Evolutionary conservation across 495 filamentous ascomycete genomes (phyloP).

Genomic region (Hypomontagnella monticulosa): DNA sequence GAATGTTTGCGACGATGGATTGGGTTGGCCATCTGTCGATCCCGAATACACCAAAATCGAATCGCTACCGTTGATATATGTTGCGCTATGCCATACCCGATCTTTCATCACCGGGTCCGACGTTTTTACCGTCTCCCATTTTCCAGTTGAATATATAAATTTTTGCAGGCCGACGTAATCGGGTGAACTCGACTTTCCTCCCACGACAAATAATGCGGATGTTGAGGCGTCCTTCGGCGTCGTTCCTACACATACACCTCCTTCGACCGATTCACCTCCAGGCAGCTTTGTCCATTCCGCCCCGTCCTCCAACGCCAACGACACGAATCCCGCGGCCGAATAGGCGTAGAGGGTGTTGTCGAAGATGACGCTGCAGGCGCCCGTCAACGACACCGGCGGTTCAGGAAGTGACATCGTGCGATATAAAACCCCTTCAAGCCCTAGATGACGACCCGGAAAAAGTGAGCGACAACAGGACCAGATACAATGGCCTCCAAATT

Average conservation of each 20-base stretch:
- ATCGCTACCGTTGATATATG: conserved; percentile 74
- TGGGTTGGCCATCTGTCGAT: conserved; percentile 62
- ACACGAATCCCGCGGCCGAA: conserved; percentile 77
- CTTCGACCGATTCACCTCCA: conserved; percentile 72
- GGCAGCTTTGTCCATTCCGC: conserved; percentile 74
- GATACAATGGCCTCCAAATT: conserved; percentile 26
- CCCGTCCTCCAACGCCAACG: conserved; percentile 72
- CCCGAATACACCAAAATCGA: conserved; percentile 87
- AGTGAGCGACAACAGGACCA: conserved; percentile 29
- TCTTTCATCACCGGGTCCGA: conserved; percentile 67
- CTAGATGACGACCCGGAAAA: conserved; percentile 10
- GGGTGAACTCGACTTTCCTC: conserved; percentile 66
- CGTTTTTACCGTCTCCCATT: conserved; percentile 76
- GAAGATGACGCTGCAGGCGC: conserved; percentile 84
- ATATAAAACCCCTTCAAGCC: conserved; percentile 22
- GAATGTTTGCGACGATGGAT: conserved; percentile 77
- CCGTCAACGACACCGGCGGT: conserved; percentile 71
- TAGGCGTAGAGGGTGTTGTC: conserved; percentile 89
- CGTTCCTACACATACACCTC: conserved; percentile 80
- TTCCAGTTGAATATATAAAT: conserved; percentile 77
- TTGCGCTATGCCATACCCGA: conserved; percentile 76
- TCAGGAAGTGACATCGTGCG: conserved; percentile 68
- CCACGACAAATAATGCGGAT: conserved; percentile 83
- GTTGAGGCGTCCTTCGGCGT: conserved; percentile 60
- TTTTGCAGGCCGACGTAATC: conserved; percentile 84